Base-by-base conservation (phyloP, 176 grass and related monocot species). In the Musa itinerans region DNA sequence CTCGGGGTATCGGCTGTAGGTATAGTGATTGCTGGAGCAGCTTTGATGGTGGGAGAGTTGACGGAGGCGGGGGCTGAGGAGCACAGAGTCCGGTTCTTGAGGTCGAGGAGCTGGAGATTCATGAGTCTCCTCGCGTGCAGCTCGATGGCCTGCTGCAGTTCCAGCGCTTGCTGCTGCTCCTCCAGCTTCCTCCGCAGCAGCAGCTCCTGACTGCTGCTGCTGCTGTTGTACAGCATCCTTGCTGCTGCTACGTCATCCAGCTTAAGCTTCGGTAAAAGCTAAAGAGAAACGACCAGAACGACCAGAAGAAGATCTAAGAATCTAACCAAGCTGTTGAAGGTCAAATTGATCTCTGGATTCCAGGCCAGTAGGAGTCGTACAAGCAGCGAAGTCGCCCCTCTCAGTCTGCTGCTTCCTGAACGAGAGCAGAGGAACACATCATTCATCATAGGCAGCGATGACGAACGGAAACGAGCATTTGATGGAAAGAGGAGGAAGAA, bases 281-380 rank as follows among this genome's bases (percentile, higher is more conserved):
- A 52, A 72, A 11, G 10, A 23, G 12, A 16, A 15, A 27, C 34
- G 34, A 6, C 4, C 3, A 43, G 34, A 34, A 34, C 29, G 2
- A 27, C 26, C 26, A 52, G 22, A 22, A 1, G 53, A 54, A 54
- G 19, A 25, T 7, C 20, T 9, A 2, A n/a, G 20, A 43, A 23
- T 53, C 68, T 65, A 80, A 96, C 93, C 93, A 5, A 96, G 74
- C 50, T 88, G 93, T 69, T 92, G 93, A 49, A 96, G 85, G 76
- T 96, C 89, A 70, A 88, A 96, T 43, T 87, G 87, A 16, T 96
- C 93, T 69, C 87, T 79, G 34, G 50, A 73, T 4, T 73, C 70
- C 70, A 73, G 19, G 14, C 20, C 50, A 8, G 70, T 73, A 10
- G 70, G 70, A 73, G 70, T 73, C 7, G 50, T 73, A 29, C 70